A percentile compares a stretch with the other conserved stretches of the same genome.
These are phyloP conservation scores for Suhomyces maxii DNA, from an alignment of 1,139 yeast species.

Conservation along the genomic window DNA sequence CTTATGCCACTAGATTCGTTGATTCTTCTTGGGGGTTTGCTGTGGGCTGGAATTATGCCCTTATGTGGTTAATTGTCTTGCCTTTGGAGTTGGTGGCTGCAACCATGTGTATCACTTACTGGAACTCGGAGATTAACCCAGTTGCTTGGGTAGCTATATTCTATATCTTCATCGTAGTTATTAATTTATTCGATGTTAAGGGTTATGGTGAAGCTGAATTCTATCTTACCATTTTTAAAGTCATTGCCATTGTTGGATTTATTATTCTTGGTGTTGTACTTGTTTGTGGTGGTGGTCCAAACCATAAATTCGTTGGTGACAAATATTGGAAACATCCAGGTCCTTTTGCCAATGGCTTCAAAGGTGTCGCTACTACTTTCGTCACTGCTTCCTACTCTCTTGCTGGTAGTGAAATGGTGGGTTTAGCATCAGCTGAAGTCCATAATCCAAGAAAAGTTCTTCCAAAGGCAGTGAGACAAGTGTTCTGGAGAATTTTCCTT, in stretches of 20 bases:
- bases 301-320: constrained; percentile 60
- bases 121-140: constrained; percentile 39
- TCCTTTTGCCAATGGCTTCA: constrained; percentile 58
- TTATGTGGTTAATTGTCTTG: constrained; percentile 44
- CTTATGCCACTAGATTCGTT: constrained; percentile 57
- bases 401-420: constrained; percentile 81
- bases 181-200: constrained; percentile 45
- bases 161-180: constrained; percentile 35
- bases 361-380: constrained; percentile 81
- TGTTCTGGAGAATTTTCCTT: constrained; percentile 44
- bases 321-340: constrained; percentile 45
- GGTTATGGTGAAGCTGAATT: constrained; percentile 51
- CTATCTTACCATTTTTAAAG: constrained; percentile 40
- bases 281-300: constrained; percentile 44
- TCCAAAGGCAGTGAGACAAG: constrained; percentile 45
- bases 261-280: constrained; percentile 40
- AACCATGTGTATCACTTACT: constrained; percentile 42
- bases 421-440: constrained; percentile 85
- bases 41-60: constrained; percentile 41
- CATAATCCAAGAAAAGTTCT: constrained; percentile 54
- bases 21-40: constrained; percentile 66
- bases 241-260: constrained; percentile 45
- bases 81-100: constrained; percentile 49
- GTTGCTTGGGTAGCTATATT: constrained; percentile 48
- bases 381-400: constrained; percentile 87